Conservation (phyloP, 2,329 filamentous ascomycete genomes). For the Zalaria obscura region DNA sequence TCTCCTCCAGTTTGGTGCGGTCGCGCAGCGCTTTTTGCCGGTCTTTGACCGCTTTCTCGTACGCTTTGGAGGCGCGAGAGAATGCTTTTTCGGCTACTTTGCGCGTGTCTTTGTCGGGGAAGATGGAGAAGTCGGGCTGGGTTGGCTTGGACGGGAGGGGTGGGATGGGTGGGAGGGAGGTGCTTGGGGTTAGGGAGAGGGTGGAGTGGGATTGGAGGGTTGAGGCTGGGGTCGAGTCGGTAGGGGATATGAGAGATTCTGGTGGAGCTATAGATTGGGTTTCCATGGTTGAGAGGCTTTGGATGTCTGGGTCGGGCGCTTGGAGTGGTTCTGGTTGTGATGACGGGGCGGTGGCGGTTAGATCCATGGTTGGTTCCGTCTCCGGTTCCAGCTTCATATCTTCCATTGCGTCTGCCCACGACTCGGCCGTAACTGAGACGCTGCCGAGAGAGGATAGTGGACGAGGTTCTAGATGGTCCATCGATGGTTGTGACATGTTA, state of each 20-base stretch:
- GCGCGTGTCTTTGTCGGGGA: constrained; percentile 48
- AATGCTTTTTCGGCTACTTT: constrained; percentile 58
- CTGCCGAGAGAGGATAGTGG: constrained; percentile 2
- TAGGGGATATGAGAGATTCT: not conserved
- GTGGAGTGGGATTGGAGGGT: not conserved
- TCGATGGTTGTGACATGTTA: constrained; percentile 4
- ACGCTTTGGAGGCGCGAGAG: constrained; percentile 46
- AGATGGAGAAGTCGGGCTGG: constrained; percentile 42
- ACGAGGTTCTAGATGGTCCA: constrained; percentile 24
- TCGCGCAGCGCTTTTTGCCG: constrained; percentile 51
- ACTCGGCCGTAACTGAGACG: constrained; percentile 1
- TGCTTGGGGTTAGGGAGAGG: not conserved
- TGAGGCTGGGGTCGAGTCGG: not conserved
- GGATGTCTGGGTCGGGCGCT: not conserved
- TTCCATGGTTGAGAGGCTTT: not conserved
- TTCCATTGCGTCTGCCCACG: constrained; percentile 11
- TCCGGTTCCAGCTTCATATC: constrained; percentile 7
- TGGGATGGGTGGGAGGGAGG: constrained; percentile 31
- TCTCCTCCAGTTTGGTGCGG: constrained; percentile 43
- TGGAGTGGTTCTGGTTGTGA: not conserved
- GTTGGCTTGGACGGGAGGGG: constrained; percentile 35
- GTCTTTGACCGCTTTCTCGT: constrained; percentile 52
- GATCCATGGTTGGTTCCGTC: not conserved
- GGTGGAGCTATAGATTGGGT: not conserved
- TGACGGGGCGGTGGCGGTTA: not conserved